phyloP scores from a whole-genome alignment of 2,329 filamentous ascomycete species.

The Cytospora schulzeri region DNA sequence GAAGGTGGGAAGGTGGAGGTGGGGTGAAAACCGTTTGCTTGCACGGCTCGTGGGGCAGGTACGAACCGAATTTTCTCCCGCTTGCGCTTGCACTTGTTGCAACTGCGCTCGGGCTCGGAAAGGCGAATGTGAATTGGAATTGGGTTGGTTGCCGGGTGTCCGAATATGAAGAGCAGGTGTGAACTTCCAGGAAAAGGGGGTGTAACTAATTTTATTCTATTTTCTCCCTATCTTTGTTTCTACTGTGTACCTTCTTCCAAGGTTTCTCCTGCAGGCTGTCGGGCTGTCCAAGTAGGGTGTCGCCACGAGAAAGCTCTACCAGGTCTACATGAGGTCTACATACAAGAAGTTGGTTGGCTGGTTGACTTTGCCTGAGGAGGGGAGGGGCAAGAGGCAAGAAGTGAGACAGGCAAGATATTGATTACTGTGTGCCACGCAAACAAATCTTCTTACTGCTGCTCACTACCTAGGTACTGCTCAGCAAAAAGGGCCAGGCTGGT shows the following conservation, averaged over 20 bases:
- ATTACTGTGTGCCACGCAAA: constrained; percentile 19
- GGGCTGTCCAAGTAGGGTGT: too few relatives aligned
- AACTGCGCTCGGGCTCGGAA: neutral
- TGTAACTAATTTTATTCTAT: neutral
- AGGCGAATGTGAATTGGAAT: neutral
- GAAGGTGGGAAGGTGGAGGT: constrained; percentile 20
- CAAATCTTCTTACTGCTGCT: constrained; percentile 12
- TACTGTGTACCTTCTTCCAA: neutral
- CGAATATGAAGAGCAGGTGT: neutral
- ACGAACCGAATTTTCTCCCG: constrained; percentile 22
- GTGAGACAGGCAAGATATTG: constrained; percentile 17
- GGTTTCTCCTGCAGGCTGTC: too few relatives aligned
- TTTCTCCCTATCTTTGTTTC: neutral
- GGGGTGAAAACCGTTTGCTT: constrained; percentile 23
- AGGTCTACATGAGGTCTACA: too few relatives aligned
- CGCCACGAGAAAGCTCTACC: neutral
- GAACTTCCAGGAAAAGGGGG: neutral
- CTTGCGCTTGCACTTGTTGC: constrained; percentile 5
- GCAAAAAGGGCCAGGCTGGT: neutral
- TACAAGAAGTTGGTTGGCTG: too few relatives aligned
- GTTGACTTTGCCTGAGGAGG: too few relatives aligned
- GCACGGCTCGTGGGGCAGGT: constrained; percentile 20
- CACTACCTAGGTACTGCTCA: neutral
- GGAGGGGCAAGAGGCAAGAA: neutral
- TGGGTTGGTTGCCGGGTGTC: constrained; percentile 12